Conservation (phyloP, 1,284 basidiomycete species). For the Trichosporon sp. region DNA sequence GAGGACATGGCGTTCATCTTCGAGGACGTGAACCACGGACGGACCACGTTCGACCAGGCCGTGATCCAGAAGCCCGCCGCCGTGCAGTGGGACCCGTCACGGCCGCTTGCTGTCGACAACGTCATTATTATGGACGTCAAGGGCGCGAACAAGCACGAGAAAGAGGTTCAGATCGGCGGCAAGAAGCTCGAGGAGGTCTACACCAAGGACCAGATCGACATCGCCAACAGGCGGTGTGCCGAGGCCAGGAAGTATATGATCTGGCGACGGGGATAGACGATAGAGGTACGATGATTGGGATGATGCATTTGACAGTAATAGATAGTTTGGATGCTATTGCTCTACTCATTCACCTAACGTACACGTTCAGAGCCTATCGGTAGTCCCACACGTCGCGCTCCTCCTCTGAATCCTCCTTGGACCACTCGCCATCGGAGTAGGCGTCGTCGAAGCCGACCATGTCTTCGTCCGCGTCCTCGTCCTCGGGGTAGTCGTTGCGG, state of each 20-base stretch:
- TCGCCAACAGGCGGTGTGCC: slow-evolving; percentile 60
- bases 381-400: slow-evolving; percentile 46
- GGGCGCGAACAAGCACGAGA: slow-evolving; percentile 71
- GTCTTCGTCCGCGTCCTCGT: slow-evolving; percentile 56
- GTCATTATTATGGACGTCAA: slow-evolving; percentile 75
- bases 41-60: slow-evolving; percentile 71
- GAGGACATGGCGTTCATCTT: slow-evolving; percentile 80
- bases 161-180: slow-evolving; percentile 60
- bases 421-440: slow-evolving; percentile 40
- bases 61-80: slow-evolving; percentile 62
- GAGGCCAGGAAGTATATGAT: slow-evolving; percentile 60
- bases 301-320: slow-evolving; percentile 12
- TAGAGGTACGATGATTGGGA: not conserved
- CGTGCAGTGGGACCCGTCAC: slow-evolving; percentile 74
- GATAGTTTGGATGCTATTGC: not conserved
- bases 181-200: slow-evolving; percentile 64
- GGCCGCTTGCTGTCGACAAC: slow-evolving; percentile 71
- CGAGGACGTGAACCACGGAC: slow-evolving; percentile 81
- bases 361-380: slow-evolving; percentile 25
- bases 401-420: slow-evolving; percentile 36
- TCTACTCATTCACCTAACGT: not conserved
- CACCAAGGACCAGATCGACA: slow-evolving; percentile 65
- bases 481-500: slow-evolving; percentile 58
- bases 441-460: slow-evolving; percentile 49
- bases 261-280: slow-evolving; percentile 41